Evolutionary conservation across 306 rosid species (phyloP), one percentile per base, ranked within the genome.

Genomic region (Gillenia trifoliata): DNA sequence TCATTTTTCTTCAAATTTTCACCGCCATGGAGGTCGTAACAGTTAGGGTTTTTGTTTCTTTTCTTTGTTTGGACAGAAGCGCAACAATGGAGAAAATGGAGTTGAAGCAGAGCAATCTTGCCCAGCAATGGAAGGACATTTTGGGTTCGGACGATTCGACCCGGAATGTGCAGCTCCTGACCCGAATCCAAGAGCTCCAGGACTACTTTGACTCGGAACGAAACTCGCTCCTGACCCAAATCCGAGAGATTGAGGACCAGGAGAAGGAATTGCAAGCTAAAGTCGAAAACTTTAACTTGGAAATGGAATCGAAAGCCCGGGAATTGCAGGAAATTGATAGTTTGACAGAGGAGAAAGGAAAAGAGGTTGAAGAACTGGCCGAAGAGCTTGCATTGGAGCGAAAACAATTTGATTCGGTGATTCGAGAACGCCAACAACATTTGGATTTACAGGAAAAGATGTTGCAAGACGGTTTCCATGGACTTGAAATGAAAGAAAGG

Each of bases 321-420:
- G 19, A 60, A 2, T 29, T 60, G 19, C 65, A 13, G 29, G 36
- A 10, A 2, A 60, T 29, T 0, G 36, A 60, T 36, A 29, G 36
- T 8, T 60, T 60, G 65, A 13, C 16, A 5, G 20, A 60, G 30
- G 65, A 29, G 36, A 60, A 45, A 22, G 29, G 11, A 26, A 50
- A 76, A 75, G 89, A 80, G 70, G 84, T 87, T 25, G 41, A 38
- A 36, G 40, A 36, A 38, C 41, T 38, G 41, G 11, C 11, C 41
- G 9, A 38, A 38, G 41, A 38, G 11, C 41, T 38, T 38, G 41
- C 8, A 11, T 1, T 38, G 41, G 41, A 38, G 9, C 41, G 41
- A 38, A 38, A 38, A 8, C 41, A 38, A 38, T 2, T 38, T 38
- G 41, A 38, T 38, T 38, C 41, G 3, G 11, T 38, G 3, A 38